Conservation (phyloP, 2,329 filamentous ascomycete genomes). For the Claviceps africana region DNA sequence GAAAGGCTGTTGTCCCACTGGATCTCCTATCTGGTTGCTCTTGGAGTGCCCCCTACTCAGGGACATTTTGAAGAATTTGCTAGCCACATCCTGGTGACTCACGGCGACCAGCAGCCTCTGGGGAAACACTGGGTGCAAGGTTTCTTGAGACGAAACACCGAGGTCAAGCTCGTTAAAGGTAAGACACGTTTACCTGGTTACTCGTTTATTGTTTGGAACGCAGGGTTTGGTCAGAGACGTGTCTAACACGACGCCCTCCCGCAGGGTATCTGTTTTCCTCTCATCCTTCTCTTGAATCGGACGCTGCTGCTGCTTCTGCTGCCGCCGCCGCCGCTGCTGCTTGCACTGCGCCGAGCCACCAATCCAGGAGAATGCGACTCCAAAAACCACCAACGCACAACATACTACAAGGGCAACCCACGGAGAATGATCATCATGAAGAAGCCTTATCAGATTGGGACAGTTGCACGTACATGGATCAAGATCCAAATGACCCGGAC, state of each 20-base stretch:
- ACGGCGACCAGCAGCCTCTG: conserved; percentile 6
- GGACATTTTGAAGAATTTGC: conserved; percentile 7
- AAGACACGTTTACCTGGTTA: background rate
- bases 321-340: conserved; percentile 1
- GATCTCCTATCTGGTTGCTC: conserved; percentile 6
- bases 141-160: conserved; percentile 6
- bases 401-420: conserved; percentile 1
- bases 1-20: conserved; percentile 7
- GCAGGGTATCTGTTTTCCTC: conserved; percentile 6
- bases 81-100: conserved; percentile 6
- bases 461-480: conserved; percentile 5
- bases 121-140: conserved; percentile 8
- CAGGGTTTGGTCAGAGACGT: background rate
- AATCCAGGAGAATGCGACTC: conserved; percentile 5
- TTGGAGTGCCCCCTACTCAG: conserved; percentile 6
- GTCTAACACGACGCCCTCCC: background rate
- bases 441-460: conserved; percentile 6
- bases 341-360: conserved; percentile 3
- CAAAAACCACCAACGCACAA: conserved; percentile 4
- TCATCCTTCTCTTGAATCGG: conserved; percentile 3
- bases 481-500: conserved; percentile 4
- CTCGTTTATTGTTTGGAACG: background rate
- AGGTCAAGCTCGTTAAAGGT: conserved; percentile 8
- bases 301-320: background rate
- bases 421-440: conserved; percentile 6